These are phyloP conservation scores for Aureobasidium sp. DNA, from an alignment of 2,329 filamentous ascomycete genomes.

Conservation along the genomic window DNA sequence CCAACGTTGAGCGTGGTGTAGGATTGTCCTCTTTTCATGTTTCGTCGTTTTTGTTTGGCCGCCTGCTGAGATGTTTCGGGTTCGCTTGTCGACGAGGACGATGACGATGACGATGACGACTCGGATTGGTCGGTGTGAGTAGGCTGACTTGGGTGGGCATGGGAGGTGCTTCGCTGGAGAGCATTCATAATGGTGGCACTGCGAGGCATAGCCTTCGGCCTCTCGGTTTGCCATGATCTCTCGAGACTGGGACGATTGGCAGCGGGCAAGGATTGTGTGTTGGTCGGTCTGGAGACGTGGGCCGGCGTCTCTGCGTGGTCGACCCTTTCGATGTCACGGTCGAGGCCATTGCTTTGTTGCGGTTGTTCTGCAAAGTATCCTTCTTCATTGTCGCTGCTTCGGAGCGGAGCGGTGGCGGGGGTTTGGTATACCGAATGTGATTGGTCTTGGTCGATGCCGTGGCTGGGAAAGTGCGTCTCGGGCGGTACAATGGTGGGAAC, in stretches of 20 bases:
- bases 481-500: conserved; percentile 12
- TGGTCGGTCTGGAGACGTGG: not conserved
- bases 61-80: not conserved
- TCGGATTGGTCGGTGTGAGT: not conserved
- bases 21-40: conserved; percentile 17
- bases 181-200: conserved; percentile 8
- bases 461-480: conserved; percentile 2
- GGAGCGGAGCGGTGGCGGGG: not conserved
- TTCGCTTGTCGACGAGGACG: not conserved
- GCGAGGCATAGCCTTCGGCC: conserved; percentile 2
- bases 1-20: conserved; percentile 54
- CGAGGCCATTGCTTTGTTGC: not conserved
- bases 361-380: not conserved
- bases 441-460: not conserved
- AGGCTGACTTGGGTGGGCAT: not conserved
- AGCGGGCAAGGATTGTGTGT: not conserved
- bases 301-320: conserved; percentile 7
- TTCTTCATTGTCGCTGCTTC: not conserved
- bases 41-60: conserved; percentile 12
- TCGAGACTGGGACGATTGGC: conserved; percentile 1
- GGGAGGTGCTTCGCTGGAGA: not conserved
- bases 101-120: not conserved
- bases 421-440: not conserved
- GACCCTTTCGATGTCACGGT: not conserved
- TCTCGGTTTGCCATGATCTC: conserved; percentile 15